Percentiles rank a stretch among this genome's conserved stretches.
These are phyloP conservation scores for Sarocladiaceae sp. DNA, from an alignment of 2,329 filamentous ascomycete genomes.

Conservation along the genomic window DNA sequence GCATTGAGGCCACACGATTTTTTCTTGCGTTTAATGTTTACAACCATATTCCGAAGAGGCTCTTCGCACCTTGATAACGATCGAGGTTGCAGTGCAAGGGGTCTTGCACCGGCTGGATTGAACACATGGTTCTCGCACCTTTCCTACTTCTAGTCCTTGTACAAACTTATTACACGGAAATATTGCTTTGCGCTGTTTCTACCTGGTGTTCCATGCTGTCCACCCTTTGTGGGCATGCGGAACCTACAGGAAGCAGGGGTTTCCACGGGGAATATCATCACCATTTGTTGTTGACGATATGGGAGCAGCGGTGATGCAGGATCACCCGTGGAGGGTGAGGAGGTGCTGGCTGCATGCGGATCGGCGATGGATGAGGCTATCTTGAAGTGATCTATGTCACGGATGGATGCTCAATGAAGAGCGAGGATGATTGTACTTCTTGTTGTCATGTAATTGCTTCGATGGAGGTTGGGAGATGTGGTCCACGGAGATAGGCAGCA, in stretches of 20 bases:
- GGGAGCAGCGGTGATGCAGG: no score
- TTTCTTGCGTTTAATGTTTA: slow-evolving; percentile 3
- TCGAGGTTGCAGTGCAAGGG: not conserved
- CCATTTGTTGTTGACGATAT: no score
- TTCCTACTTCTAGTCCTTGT: not conserved
- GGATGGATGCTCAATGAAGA: not conserved
- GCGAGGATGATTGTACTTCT: not conserved
- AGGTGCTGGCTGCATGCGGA: not conserved
- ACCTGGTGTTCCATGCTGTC: no score
- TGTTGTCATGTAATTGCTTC: not conserved
- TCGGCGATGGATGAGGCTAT: not conserved
- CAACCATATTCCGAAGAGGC: not conserved
- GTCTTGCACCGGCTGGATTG: not conserved
- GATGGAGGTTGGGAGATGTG: not conserved
- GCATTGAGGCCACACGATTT: not conserved
- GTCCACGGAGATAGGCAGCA: no score
- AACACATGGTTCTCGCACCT: slow-evolving; percentile 2
- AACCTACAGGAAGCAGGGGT: no score
- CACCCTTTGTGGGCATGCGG: no score
- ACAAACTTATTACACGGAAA: slow-evolving; percentile 1
- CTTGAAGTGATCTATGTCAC: not conserved
- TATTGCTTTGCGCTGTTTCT: not conserved
- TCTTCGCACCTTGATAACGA: no score
- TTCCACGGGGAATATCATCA: no score
- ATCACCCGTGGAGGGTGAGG: no score